Evolutionary conservation across 352 stramenopile genomes (phyloP).

Genomic region (Globisporangium irregulare): DNA sequence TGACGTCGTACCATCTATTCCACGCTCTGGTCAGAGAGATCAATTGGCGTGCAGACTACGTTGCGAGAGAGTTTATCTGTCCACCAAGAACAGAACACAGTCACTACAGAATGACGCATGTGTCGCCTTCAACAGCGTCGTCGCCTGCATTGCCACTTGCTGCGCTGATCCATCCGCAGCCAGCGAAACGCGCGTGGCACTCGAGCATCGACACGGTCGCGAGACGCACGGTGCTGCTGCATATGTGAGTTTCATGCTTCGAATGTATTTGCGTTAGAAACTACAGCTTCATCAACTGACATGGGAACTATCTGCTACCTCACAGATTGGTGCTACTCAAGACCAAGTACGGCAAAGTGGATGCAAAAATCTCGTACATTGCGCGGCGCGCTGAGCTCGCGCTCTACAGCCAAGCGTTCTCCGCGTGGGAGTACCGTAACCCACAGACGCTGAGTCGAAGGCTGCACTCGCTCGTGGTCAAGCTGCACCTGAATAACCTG

Average conservation of each 20-base stretch:
- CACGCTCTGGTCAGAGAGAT: not conserved
- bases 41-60: not conserved
- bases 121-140: not conserved
- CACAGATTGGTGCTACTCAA: constrained; percentile 52
- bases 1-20: not conserved
- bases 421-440: constrained; percentile 50
- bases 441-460: constrained; percentile 52
- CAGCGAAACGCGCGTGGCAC: constrained; percentile 41
- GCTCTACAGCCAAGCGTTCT: constrained; percentile 52
- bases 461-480: constrained; percentile 55
- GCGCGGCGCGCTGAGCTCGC: constrained; percentile 52
- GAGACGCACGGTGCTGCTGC: constrained; percentile 48
- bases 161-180: constrained; percentile 1
- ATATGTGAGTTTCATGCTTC: constrained; percentile 34
- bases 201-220: constrained; percentile 31
- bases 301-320: not conserved
- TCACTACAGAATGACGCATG: constrained; percentile 6
- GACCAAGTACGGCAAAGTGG: constrained; percentile 57
- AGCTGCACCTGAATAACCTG: constrained; percentile 60
- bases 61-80: not conserved
- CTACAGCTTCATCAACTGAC: not conserved
- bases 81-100: not conserved
- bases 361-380: constrained; percentile 62
- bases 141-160: constrained; percentile 4
- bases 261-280: not conserved